Base-by-base conservation (phyloP, 1,284 basidiomycete species). In the Rhodotorula mucilaginosa region DNA sequence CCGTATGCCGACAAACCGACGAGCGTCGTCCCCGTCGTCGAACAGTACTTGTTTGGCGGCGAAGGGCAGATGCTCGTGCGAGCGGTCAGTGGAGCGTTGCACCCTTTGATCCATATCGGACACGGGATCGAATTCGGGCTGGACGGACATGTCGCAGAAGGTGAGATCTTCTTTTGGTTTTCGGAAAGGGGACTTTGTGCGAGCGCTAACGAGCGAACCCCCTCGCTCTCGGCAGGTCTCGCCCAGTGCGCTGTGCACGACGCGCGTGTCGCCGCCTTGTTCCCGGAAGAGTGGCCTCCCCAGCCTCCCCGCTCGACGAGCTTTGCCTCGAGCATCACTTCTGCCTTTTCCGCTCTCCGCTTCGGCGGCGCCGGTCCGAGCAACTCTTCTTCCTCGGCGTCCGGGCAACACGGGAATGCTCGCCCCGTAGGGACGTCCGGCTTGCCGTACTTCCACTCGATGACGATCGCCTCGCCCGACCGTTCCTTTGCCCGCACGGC, bases 41-140 rank as follows among this genome's bases (percentile, higher is more conserved):
- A 79, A 64, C 70, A 72, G 34, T 79, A 77, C 61, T 65, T 79
- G 6, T 70, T 79, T 67, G 74, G 70, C 31, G 74, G 74, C 2
- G 61, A 71, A 10, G 75, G 74, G 34, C 69, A 78, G 56, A 69
- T 79, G 66, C 75, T 79, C 29, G 51, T 73, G 15, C 69, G 78
- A 6, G 77, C 78, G n/a, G 75, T 80, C 5, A 78, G 77, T 2
- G 80, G 80, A 8, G 80, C 79, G 5, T 58, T 81, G n/a, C 80
- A 82, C 67, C 76, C 77, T 2, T 52, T 80, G 47, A 82, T 82
- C 58, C 79, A 81, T 61, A 74, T 79, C 44, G 80, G 80, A 1
- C 78, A 80, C 60, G 81, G 79, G 12, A 61, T 79, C 64, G 81
- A 82, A 64, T 77, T 80, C 44, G 67, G 70, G 0, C 23, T 79